A percentile compares a stretch with the other conserved stretches of the same genome.
These are phyloP conservation scores for Solanum virginianum DNA, from an alignment of 257 asterid genomes.

Conservation along the genomic window DNA sequence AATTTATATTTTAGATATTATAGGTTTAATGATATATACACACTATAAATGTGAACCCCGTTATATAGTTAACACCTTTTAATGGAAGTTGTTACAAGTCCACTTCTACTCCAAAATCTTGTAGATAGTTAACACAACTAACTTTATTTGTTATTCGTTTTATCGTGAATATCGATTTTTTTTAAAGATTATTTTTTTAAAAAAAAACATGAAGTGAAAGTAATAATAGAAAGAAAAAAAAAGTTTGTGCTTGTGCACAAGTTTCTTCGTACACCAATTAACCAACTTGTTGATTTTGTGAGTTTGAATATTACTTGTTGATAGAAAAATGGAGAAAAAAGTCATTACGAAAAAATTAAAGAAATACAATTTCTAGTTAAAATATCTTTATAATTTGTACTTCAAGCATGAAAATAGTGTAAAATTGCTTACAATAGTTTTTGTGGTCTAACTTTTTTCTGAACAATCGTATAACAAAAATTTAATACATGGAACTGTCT, in stretches of 20 bases:
- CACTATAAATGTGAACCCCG: too few species aligned
- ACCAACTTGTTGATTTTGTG: background rate
- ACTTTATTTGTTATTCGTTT: background rate
- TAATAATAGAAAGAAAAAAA: background rate
- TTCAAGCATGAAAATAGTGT: background rate
- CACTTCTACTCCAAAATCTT: background rate
- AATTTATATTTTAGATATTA: too few species aligned
- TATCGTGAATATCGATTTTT: background rate
- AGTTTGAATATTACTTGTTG: background rate
- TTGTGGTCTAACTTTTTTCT: fast-evolving
- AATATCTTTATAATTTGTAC: background rate
- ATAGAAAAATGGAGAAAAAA: background rate
- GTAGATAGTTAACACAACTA: background rate
- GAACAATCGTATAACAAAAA: fast-evolving
- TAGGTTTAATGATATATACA: too few species aligned
- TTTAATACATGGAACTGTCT: background rate
- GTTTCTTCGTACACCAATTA: background rate
- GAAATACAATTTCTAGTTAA: background rate
- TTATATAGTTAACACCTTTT: background rate
- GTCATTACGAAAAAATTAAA: background rate
- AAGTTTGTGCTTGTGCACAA: background rate
- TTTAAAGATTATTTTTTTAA: too few species aligned
- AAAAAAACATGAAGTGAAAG: background rate
- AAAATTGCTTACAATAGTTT: too few species aligned
- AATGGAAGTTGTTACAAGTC: background rate